phyloP scores from a whole-genome alignment of 1,284 basidiomycete genomes.

The Porphyrellus sp. region DNA sequence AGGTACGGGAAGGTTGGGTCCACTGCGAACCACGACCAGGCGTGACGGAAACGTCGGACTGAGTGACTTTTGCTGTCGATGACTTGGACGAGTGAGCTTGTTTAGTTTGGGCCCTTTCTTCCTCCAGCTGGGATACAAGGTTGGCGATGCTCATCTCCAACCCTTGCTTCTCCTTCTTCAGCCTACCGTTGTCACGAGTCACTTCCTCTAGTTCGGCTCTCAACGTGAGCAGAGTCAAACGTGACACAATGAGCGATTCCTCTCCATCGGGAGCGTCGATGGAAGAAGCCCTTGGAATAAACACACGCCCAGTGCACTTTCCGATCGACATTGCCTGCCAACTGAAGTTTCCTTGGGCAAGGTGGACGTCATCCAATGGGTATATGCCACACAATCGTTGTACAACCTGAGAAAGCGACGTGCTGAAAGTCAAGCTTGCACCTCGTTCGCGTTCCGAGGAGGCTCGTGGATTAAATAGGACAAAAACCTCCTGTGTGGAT shows the following conservation, averaged over 20 bases:
- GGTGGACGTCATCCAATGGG: constrained; percentile 38
- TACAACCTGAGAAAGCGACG: constrained; percentile 39
- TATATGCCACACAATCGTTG: constrained; percentile 46
- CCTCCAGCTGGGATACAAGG: constrained; percentile 27
- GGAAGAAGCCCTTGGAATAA: constrained; percentile 35
- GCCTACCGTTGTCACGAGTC: constrained; percentile 30
- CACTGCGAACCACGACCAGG: neutral
- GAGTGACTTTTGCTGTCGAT: neutral
- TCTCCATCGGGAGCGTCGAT: constrained; percentile 9
- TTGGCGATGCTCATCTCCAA: constrained; percentile 33
- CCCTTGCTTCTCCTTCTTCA: constrained; percentile 33
- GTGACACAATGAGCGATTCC: constrained; percentile 44
- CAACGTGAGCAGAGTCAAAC: constrained; percentile 43
- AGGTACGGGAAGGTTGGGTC: neutral
- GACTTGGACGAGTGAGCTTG: constrained; percentile 4
- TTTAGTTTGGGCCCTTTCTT: constrained; percentile 11
- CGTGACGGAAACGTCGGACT: neutral
- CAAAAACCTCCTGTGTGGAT: constrained; percentile 40
- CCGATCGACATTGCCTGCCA: constrained; percentile 57
- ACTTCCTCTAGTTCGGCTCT: constrained; percentile 42
- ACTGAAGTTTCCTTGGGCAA: constrained; percentile 42
- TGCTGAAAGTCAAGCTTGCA: constrained; percentile 38
- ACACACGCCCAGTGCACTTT: constrained; percentile 53
- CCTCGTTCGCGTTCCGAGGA: constrained; percentile 48
- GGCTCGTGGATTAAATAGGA: constrained; percentile 59